Base-by-base conservation (phyloP, 1,284 basidiomycete species). In the Termitomyces sp. region DNA sequence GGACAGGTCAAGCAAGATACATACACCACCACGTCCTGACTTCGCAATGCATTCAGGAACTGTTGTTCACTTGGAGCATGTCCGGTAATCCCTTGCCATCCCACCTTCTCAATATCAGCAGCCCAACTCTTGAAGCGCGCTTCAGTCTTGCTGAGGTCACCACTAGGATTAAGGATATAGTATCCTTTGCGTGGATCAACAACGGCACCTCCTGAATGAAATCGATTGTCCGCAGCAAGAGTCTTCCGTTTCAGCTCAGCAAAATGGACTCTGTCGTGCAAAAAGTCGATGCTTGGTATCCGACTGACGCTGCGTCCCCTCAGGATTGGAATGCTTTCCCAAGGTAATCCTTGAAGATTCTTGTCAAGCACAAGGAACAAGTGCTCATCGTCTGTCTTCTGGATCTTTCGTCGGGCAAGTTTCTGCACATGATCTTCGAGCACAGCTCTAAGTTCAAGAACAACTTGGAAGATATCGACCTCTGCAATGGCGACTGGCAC, bases 301-400 rank as follows among this genome's bases (percentile, higher is more conserved):
- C 97, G 87, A 65, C 91, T 94, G 61, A 98, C 82, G 41, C 93
- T 91, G 52, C 85, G 79, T 6, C 88, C 89, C 46, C 91, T 79
- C 8, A 99, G 73, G 42, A 86, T 80, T 0, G 96, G 94, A 21
- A 98, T 84, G 26, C 90, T 95, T 72, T 99, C 97, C 97, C 96
- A 99, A 1, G 97, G 96, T 54, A 99, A 78, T 0, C 84, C 81
- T 62, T 94, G 91, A 11, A 96, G 75, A 57, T 92, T 87, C 72
- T 93, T 93, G 71, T 98, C 97, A 31, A 99, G 77, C 11, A 96
- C 81, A 52, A 99, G 75, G 72, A 97, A 96, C 34, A 88, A 71
- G 66, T 99, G 96, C 30, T 81, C 74, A 54, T 86, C 81, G 13
- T 49, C 52, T 16, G 54, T 49, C 39, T 57, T 64, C 3, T 55